These are phyloP conservation scores for Sphaerobolus stellatus DNA, from an alignment of 1,284 basidiomycete genomes.

Conservation along the genomic window DNA sequence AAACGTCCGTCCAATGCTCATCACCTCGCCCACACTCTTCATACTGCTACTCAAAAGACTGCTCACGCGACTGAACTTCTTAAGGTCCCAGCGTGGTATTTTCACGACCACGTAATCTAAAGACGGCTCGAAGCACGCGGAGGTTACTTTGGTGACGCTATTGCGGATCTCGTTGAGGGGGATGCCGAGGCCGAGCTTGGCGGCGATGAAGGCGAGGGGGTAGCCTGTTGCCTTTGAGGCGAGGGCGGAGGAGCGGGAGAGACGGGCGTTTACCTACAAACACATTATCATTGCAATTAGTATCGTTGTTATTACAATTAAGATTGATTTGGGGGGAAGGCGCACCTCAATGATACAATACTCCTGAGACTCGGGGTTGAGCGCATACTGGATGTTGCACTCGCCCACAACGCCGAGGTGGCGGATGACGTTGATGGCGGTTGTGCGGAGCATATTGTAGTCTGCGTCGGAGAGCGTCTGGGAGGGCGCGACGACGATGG, in stretches of 20 bases:
- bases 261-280: constrained; percentile 90
- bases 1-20: constrained; percentile 97
- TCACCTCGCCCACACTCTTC: constrained; percentile 99
- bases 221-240: constrained; percentile 99
- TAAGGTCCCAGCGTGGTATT: constrained; percentile 98
- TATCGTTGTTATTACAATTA: background rate
- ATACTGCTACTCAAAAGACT: constrained; percentile 87
- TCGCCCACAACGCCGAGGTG: constrained; percentile 97
- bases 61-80: constrained; percentile 95
- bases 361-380: constrained; percentile 92
- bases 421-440: constrained; percentile 96
- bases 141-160: constrained; percentile 93
- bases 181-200: constrained; percentile 95
- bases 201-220: constrained; percentile 97
- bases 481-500: constrained; percentile 97
- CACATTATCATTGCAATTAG: background rate
- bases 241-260: constrained; percentile 95
- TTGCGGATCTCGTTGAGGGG: constrained; percentile 98
- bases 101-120: constrained; percentile 98
- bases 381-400: constrained; percentile 98
- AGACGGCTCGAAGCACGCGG: constrained; percentile 96
- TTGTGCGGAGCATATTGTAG: constrained; percentile 98
- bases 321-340: background rate
- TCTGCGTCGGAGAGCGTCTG: constrained; percentile 97
- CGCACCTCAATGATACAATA: constrained; percentile 96